Conservation (phyloP, 495 filamentous ascomycete genomes). For the Podospora australis region DNA sequence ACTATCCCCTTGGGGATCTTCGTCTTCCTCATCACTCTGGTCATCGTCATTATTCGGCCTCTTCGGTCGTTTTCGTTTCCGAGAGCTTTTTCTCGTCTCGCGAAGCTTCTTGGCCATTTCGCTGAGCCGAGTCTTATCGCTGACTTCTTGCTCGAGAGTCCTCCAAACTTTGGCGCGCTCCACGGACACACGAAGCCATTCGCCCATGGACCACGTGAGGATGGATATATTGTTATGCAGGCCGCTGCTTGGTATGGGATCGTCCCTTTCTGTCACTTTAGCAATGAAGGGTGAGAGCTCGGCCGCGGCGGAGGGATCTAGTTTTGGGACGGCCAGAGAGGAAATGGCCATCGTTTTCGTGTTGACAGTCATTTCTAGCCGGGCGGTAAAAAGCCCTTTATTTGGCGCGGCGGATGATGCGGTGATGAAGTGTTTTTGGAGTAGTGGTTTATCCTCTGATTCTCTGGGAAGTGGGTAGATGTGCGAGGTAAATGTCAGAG, state of each 20-base stretch:
- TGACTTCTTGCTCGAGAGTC: slow-evolving; percentile 35
- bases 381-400: slow-evolving; percentile 39
- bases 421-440: slow-evolving; percentile 37
- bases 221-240: slow-evolving; percentile 39
- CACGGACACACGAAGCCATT: slow-evolving; percentile 43
- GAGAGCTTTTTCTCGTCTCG: slow-evolving; percentile 13
- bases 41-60: slow-evolving; percentile 11
- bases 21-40: slow-evolving; percentile 9
- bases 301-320: slow-evolving; percentile 34
- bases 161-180: slow-evolving; percentile 43
- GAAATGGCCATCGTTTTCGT: slow-evolving; percentile 33
- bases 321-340: slow-evolving; percentile 31
- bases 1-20: slow-evolving; percentile 8
- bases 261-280: slow-evolving; percentile 11
- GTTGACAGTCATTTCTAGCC: slow-evolving; percentile 43
- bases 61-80: slow-evolving; percentile 14
- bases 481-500: slow-evolving; percentile 45
- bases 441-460: slow-evolving; percentile 17
- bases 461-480: slow-evolving; percentile 34
- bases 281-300: slow-evolving; percentile 41
- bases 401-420: slow-evolving; percentile 27
- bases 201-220: slow-evolving; percentile 46
- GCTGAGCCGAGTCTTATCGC: slow-evolving; percentile 15
- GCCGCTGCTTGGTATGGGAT: slow-evolving; percentile 16
- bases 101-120: slow-evolving; percentile 23